Evolutionary conservation across 208 protist genomes (phyloP).

Genomic region (Trypanosoma mega): DNA sequence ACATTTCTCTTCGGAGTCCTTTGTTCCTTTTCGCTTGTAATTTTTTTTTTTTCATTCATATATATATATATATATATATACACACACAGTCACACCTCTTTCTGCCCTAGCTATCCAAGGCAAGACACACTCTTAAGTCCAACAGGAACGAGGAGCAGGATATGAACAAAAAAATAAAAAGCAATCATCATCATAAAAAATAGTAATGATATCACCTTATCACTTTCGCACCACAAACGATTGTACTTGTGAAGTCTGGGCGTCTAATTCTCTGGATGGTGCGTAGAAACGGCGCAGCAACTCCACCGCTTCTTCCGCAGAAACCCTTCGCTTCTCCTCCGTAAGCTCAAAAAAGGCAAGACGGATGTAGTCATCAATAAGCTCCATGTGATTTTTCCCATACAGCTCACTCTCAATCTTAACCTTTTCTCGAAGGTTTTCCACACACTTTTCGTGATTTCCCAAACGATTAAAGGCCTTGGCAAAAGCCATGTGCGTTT

Average conservation of each 20-base stretch:
- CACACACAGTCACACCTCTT: neutral
- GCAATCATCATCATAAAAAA: constrained; percentile 10
- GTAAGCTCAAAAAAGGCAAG: constrained; percentile 50
- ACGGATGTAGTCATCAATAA: constrained; percentile 78
- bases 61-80: neutral
- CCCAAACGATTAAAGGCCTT: constrained; percentile 75
- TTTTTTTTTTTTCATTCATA: neutral
- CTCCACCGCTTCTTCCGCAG: constrained; percentile 55
- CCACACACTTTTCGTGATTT: constrained; percentile 71
- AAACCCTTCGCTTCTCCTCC: constrained; percentile 36
- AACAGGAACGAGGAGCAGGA: no score
- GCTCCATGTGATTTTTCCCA: constrained; percentile 47
- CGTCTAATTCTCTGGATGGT: constrained; percentile 48
- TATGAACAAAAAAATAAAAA: neutral
- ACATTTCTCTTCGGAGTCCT: neutral
- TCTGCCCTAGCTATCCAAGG: no score
- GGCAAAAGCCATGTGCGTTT: constrained; percentile 80
- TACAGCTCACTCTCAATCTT: constrained; percentile 56
- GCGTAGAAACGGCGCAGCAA: constrained; percentile 72
- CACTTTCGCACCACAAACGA: constrained; percentile 19
- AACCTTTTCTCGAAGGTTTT: constrained; percentile 65
- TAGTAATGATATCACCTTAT: constrained; percentile 3
- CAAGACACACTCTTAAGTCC: no score
- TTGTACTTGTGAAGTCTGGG: constrained; percentile 51
- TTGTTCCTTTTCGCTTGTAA: neutral